Base-by-base conservation (phyloP, 805 yeast species). In the Clavispora fructus region DNA sequence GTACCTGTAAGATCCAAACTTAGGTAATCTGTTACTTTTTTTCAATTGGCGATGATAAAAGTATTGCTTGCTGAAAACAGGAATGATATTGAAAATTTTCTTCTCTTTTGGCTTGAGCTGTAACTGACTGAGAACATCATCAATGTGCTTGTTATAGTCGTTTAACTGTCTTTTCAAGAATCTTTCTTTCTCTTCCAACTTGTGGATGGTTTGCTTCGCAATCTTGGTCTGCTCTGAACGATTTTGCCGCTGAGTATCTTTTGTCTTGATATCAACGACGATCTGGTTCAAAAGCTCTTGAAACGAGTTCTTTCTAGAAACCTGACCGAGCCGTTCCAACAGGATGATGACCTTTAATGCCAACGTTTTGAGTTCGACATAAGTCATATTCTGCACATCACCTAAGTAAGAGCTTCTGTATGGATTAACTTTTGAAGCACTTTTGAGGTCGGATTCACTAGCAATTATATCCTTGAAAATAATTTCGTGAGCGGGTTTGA, bases 241-340 rank as follows among this genome's bases (percentile, higher is more conserved):
- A 33, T 65, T 61, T 32, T 62, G 59, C 49, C 79, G 63, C 50
- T 73, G 78, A 10, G 67, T 59, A 51, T 71, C 74, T 53, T 75
- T 71, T 7, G 76, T 73, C 53, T 66, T 70, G 52, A 94, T 88
- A 52, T 92, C 97, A 44, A 75, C 67, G 0, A 97, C 95, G 50
- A 94, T 83, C 51, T 87, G 88, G 58, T 90, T 89, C 48, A 94
- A 65, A 12, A 94, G 60, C 19, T 78, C 82, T 60, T 94, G 98
- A 63, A 82, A 88, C 16, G 85, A 80, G 59, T 88, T 80, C 29
- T 74, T 68, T 48, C 95, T 75, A 3, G 84, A 71, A 8, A 91
- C 74, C 35, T 73, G 64, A 1, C 88, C 90, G 59, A 78, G 64
- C 1, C 74, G 61, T 58, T 92, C 97, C 42, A 94, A 68, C 55